Conservation (phyloP, 2,329 filamentous ascomycete genomes). For the Paracorniculantispora psalliotae region DNA sequence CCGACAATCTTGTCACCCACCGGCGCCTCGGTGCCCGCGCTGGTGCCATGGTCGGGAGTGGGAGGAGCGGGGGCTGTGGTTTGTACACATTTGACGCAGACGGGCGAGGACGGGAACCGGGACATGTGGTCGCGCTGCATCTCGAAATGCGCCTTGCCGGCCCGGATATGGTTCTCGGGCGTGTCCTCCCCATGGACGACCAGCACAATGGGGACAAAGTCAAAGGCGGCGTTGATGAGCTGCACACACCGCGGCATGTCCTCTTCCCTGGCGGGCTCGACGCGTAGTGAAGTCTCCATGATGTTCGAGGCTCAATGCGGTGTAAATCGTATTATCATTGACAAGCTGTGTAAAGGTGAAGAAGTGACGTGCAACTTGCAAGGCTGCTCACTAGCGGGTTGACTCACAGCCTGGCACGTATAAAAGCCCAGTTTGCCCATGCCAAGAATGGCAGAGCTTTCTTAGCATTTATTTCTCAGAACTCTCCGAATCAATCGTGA, state of each 20-base stretch:
- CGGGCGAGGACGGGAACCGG: slow-evolving; percentile 8
- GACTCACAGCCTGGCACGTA: too few species aligned
- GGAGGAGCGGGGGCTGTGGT: too few species aligned
- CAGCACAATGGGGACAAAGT: background rate
- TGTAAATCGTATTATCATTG: too few species aligned
- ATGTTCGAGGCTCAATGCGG: background rate
- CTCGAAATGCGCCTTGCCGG: background rate
- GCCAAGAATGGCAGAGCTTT: too few species aligned
- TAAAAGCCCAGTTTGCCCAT: too few species aligned
- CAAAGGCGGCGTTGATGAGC: slow-evolving; percentile 8
- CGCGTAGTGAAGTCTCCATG: background rate
- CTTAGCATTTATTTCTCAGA: too few species aligned
- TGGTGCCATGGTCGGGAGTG: background rate
- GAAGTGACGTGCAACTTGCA: too few species aligned
- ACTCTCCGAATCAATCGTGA: too few species aligned
- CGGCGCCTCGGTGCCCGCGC: background rate
- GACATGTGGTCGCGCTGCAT: slow-evolving; percentile 6
- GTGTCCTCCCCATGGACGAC: slow-evolving; percentile 6
- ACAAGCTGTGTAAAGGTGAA: too few species aligned
- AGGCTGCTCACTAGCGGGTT: too few species aligned
- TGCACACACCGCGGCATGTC: slow-evolving; percentile 15
- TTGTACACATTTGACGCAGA: slow-evolving; percentile 13
- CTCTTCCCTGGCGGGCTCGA: background rate
- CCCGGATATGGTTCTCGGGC: slow-evolving; percentile 1
- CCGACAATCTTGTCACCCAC: slow-evolving; percentile 15